Conservation (phyloP, 2,329 filamentous ascomycete species). For the Knoxdaviesia proteae region DNA sequence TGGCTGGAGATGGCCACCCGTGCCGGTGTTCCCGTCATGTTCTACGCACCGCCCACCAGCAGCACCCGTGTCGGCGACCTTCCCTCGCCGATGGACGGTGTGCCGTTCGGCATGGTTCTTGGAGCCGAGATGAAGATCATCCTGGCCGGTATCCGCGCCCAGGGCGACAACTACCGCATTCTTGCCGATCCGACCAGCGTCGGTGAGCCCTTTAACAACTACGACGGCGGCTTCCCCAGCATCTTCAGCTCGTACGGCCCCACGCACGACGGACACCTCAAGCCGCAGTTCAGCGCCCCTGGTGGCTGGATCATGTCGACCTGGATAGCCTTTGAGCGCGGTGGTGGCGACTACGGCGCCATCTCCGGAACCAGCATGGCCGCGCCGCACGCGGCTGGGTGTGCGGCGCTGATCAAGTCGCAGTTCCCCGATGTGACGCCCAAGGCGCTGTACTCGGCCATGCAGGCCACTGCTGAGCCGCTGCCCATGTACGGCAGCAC, state of each 20-base stretch:
- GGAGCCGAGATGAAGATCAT: background rate
- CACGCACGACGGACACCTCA: constrained; percentile 9
- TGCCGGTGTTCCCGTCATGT: background rate
- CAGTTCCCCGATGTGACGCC: constrained; percentile 10
- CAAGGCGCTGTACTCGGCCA: too few species aligned
- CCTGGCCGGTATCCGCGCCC: background rate
- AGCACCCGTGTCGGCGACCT: background rate
- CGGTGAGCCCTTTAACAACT: constrained; percentile 13
- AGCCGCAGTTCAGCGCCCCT: constrained; percentile 13
- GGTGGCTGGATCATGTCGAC: constrained; percentile 15
- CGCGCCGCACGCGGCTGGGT: constrained; percentile 13
- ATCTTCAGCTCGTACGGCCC: constrained; percentile 5
- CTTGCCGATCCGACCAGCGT: constrained; percentile 7
- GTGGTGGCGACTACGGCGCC: constrained; percentile 9
- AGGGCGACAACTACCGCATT: constrained; percentile 2
- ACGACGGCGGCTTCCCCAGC: constrained; percentile 17
- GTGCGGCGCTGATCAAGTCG: constrained; percentile 15
- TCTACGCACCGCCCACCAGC: background rate
- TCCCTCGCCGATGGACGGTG: too few species aligned
- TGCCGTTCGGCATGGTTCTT: too few species aligned
- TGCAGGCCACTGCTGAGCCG: too few species aligned
- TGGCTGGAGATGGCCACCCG: background rate
- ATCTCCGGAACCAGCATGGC: constrained; percentile 17
- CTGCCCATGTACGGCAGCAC: too few species aligned
- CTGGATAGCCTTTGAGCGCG: constrained; percentile 9